These are phyloP conservation scores for Cytospora leucostoma DNA, from an alignment of 2,329 filamentous ascomycete genomes.

Conservation along the genomic window DNA sequence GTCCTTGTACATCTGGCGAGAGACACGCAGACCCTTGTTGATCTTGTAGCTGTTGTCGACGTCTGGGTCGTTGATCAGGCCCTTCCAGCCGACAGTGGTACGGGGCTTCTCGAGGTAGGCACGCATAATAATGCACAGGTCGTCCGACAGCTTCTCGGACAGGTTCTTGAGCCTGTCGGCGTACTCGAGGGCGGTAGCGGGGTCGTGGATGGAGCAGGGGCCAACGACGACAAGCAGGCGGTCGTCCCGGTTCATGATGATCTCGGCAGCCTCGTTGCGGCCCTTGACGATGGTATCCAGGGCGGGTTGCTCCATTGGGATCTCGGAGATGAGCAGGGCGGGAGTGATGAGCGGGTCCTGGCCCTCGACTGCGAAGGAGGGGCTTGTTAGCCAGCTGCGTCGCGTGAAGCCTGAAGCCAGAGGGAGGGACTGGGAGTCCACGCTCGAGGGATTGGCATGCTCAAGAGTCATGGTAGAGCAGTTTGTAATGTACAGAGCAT, in stretches of 20 bases:
- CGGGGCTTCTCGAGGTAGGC: slow-evolving; percentile 98
- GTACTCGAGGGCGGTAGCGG: slow-evolving; percentile 84
- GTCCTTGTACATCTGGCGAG: slow-evolving; percentile 91
- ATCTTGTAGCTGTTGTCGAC: slow-evolving; percentile 98
- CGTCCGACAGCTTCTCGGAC: slow-evolving; percentile 75
- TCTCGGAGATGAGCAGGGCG: slow-evolving; percentile 81
- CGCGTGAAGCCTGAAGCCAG: background rate
- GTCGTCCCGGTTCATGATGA: slow-evolving; percentile 79
- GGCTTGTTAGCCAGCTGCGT: slow-evolving; percentile 33
- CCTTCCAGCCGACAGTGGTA: slow-evolving; percentile 98
- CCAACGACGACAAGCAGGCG: slow-evolving; percentile 92
- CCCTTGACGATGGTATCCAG: slow-evolving; percentile 71
- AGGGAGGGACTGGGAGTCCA: background rate
- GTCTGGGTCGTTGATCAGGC: slow-evolving; percentile 97
- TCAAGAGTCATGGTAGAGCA: background rate
- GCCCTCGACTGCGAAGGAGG: slow-evolving; percentile 68
- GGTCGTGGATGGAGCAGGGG: slow-evolving; percentile 97
- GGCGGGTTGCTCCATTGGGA: slow-evolving; percentile 67
- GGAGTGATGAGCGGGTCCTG: slow-evolving; percentile 94
- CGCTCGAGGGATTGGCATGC: slow-evolving; percentile 1
- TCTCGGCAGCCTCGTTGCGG: slow-evolving; percentile 67
- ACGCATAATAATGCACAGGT: slow-evolving; percentile 94
- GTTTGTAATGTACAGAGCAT: background rate
- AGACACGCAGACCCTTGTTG: slow-evolving; percentile 94
- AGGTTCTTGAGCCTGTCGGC: slow-evolving; percentile 74